phyloP scores from a whole-genome alignment of 257 asterid genomes.

The Solanum pinnatisectum region DNA sequence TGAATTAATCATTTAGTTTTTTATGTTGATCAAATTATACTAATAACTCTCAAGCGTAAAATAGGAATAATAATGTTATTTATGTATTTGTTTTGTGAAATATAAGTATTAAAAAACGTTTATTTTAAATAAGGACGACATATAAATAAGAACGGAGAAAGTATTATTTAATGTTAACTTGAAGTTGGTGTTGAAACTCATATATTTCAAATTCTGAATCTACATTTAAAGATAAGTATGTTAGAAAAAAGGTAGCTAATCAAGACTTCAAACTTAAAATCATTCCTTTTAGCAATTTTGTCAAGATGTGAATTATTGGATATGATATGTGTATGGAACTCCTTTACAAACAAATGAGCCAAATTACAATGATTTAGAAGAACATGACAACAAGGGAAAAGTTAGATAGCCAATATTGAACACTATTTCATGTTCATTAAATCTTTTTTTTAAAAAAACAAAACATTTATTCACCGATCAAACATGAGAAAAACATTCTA shows the following conservation, averaged over 20 bases:
- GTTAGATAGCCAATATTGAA: not conserved
- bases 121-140: accelerated
- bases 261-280: not conserved
- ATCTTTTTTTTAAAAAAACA: too few relatives aligned
- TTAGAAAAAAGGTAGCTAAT: not conserved
- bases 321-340: not conserved
- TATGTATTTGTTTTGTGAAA: too few relatives aligned
- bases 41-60: too few relatives aligned
- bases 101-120: too few relatives aligned
- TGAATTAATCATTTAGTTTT: too few relatives aligned
- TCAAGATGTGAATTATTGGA: not conserved
- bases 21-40: too few relatives aligned
- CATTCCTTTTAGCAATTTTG: not conserved
- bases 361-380: not conserved
- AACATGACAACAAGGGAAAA: not conserved
- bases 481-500: not conserved
- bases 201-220: not conserved
- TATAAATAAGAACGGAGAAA: too few relatives aligned
- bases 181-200: not conserved
- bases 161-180: not conserved
- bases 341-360: not conserved
- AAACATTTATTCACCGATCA: not conserved
- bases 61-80: too few relatives aligned
- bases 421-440: not conserved
- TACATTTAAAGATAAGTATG: not conserved